Evolutionary conservation across 2,329 filamentous ascomycete species (phyloP).

Genomic region (Monilinia fructigena): DNA sequence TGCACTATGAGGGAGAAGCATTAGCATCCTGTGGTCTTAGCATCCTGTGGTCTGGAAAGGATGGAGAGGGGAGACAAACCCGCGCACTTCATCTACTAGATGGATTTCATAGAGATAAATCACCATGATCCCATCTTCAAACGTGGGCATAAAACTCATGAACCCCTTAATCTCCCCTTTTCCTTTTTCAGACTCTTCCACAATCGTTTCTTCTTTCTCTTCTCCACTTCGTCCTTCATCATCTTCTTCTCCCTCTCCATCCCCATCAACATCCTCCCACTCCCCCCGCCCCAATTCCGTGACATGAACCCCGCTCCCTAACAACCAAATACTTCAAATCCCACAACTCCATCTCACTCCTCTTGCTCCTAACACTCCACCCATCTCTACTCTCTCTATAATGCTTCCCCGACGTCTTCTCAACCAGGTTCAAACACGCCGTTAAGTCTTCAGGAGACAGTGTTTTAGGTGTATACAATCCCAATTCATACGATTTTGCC

Average conservation of each 20-base stretch:
- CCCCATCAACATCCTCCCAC: slow-evolving; percentile 44
- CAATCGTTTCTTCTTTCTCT: background rate
- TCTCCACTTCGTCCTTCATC: no score
- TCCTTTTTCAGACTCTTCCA: slow-evolving; percentile 18
- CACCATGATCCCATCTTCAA: slow-evolving; percentile 63
- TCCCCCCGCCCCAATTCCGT: slow-evolving; percentile 67
- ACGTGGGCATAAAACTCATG: slow-evolving; percentile 69
- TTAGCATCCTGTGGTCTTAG: slow-evolving; percentile 1
- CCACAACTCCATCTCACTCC: slow-evolving; percentile 63
- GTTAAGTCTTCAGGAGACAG: slow-evolving; percentile 49
- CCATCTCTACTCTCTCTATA: slow-evolving; percentile 62
- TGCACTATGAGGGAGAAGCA: slow-evolving; percentile 44
- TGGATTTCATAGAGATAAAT: slow-evolving; percentile 81
- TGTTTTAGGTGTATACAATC: slow-evolving; percentile 44
- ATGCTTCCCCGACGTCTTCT: slow-evolving; percentile 61
- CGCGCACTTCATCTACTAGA: slow-evolving; percentile 54
- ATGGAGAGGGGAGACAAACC: slow-evolving; percentile 43
- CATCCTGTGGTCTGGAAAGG: no score
- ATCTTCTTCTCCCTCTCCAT: background rate
- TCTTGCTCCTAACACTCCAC: slow-evolving; percentile 63
- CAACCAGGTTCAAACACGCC: slow-evolving; percentile 57
- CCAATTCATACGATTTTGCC: slow-evolving; percentile 47
- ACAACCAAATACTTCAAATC: slow-evolving; percentile 70
- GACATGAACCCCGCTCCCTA: slow-evolving; percentile 43
- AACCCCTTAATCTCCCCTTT: slow-evolving; percentile 50